phyloP scores from a whole-genome alignment of 345 rosid species.

The Eucalyptus camaldulensis region DNA sequence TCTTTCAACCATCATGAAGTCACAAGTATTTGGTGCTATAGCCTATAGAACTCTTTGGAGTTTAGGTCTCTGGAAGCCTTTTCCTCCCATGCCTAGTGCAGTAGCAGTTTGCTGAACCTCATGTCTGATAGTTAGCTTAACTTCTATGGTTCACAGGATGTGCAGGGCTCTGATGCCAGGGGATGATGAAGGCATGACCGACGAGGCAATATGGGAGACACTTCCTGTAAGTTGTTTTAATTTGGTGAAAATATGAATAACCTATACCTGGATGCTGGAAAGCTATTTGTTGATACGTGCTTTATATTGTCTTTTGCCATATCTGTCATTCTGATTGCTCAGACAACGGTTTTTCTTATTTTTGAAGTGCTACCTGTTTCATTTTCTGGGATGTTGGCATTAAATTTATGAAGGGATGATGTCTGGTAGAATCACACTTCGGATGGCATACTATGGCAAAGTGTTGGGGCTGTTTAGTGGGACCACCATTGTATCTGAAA shows the following conservation, averaged over 20 bases:
- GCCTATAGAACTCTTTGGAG: background rate
- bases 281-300: background rate
- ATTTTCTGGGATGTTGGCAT: background rate
- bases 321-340: background rate
- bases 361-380: background rate
- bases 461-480: background rate
- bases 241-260: background rate
- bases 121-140: background rate
- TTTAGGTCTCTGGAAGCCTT: background rate
- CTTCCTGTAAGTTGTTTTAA: conserved; percentile 62
- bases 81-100: background rate
- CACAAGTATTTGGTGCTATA: background rate
- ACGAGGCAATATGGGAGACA: conserved; percentile 96
- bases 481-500: background rate
- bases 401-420: background rate
- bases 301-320: background rate
- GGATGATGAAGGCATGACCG: conserved; percentile 79
- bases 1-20: background rate
- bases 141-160: conserved; percentile 44
- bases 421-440: background rate
- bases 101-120: background rate
- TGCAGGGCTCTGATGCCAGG: conserved; percentile 94
- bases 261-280: background rate
- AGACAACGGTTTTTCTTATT: background rate
- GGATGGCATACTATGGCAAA: background rate